Conservation (phyloP, 225 moss, liverwort and hornwort genomes). For the Thuidium tamariscinum region DNA sequence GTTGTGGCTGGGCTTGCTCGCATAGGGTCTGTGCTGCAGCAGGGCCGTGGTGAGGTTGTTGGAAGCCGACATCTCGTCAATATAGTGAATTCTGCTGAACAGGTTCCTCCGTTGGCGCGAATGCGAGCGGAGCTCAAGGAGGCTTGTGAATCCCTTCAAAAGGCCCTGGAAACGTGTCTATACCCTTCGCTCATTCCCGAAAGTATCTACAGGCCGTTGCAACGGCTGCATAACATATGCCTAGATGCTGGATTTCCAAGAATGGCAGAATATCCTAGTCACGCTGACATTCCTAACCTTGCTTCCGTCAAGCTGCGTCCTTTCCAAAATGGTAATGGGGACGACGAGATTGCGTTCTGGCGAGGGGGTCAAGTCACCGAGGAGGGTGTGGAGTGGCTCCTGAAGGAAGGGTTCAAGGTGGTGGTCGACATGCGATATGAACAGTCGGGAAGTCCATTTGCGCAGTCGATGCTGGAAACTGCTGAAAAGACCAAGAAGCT, state of each 20-base stretch:
- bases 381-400: slow-evolving; percentile 68
- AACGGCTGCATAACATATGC: slow-evolving; percentile 72
- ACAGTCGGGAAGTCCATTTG: slow-evolving; percentile 47
- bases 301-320: slow-evolving; percentile 70
- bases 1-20: slow-evolving; percentile 74
- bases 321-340: slow-evolving; percentile 42
- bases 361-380: slow-evolving; percentile 81
- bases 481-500: slow-evolving; percentile 49
- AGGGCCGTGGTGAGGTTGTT: slow-evolving; percentile 53
- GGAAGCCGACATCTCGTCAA: slow-evolving; percentile 26
- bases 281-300: slow-evolving; percentile 82
- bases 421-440: slow-evolving; percentile 82
- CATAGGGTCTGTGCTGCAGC: slow-evolving; percentile 60
- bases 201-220: slow-evolving; percentile 40
- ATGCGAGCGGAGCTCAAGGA: slow-evolving; percentile 67
- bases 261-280: slow-evolving; percentile 51
- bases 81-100: slow-evolving; percentile 17
- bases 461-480: slow-evolving; percentile 33
- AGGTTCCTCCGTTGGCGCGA: slow-evolving; percentile 55
- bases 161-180: slow-evolving; percentile 52
- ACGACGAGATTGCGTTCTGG: slow-evolving; percentile 80
- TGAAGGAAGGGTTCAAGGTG: slow-evolving; percentile 56
- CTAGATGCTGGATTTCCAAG: slow-evolving; percentile 79
- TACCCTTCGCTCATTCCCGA: slow-evolving; percentile 44
- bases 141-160: slow-evolving; percentile 53